Evolutionary conservation across 306 rosid species (phyloP).

Genomic region (Herpetospermum pedunculosum): DNA sequence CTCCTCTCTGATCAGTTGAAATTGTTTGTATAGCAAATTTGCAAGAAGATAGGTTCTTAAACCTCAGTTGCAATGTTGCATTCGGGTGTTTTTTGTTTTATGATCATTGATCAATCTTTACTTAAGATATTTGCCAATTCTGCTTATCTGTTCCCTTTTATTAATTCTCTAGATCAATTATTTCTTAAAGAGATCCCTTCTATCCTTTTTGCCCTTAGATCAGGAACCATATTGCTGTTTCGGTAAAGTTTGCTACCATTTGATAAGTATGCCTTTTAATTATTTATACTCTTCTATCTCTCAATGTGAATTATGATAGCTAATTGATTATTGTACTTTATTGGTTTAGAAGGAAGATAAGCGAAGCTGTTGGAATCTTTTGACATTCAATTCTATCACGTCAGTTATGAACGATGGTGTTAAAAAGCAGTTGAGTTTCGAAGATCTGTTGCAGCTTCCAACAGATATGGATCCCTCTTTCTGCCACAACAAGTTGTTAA

Average conservation of each 20-base stretch:
- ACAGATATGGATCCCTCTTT: constrained; percentile 54
- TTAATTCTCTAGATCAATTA: not conserved
- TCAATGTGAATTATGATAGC: constrained; percentile 9
- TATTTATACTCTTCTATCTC: constrained; percentile 5
- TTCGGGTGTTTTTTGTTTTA: not conserved
- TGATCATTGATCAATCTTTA: not conserved
- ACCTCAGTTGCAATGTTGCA: not conserved
- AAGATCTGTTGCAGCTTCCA: constrained; percentile 66
- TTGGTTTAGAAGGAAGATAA: constrained; percentile 33
- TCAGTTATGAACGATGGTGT: constrained; percentile 64
- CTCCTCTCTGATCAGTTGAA: not conserved
- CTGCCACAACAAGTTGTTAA: constrained; percentile 45
- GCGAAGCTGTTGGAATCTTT: constrained; percentile 40
- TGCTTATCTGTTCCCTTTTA: not conserved
- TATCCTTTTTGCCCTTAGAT: not conserved
- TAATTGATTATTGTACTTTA: constrained; percentile 13
- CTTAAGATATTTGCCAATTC: not conserved
- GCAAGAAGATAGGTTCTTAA: not conserved
- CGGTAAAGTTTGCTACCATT: not conserved
- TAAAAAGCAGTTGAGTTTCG: constrained; percentile 63
- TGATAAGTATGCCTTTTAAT: not conserved
- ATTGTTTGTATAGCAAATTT: constrained; percentile 4
- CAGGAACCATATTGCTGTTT: not conserved
- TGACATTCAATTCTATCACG: constrained; percentile 69
- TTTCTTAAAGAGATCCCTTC: not conserved